phyloP scores from a whole-genome alignment of 345 rosid genomes.

The Pistacia integerrima region DNA sequence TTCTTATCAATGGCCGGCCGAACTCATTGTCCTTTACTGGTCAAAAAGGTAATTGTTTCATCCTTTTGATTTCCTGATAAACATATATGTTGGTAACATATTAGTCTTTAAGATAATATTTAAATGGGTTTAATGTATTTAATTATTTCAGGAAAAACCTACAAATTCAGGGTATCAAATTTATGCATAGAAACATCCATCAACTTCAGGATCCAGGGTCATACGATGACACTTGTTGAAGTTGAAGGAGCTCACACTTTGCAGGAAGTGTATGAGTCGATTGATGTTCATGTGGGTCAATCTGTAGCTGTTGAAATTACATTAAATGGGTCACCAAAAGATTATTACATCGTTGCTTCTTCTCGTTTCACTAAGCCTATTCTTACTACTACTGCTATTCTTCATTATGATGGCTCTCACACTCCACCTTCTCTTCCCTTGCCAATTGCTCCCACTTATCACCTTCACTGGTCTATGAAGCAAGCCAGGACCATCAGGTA shows the following conservation, averaged over 20 bases:
- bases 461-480: constrained; percentile 64
- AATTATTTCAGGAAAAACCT: constrained; percentile 56
- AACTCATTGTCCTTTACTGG: constrained; percentile 46
- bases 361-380: constrained; percentile 64
- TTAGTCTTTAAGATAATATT: no score
- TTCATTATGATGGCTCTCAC: constrained; percentile 67
- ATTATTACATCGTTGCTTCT: constrained; percentile 77
- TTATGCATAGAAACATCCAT: constrained; percentile 71
- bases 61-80: background rate
- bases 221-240: constrained; percentile 67
- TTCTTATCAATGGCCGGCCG: constrained; percentile 71
- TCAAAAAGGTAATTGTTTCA: constrained; percentile 47
- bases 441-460: constrained; percentile 69
- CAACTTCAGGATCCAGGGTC: constrained; percentile 86
- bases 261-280: constrained; percentile 63
- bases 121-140: background rate
- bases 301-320: constrained; percentile 61
- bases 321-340: constrained; percentile 40
- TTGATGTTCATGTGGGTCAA: constrained; percentile 87
- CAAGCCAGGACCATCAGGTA: constrained; percentile 93
- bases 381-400: constrained; percentile 58
- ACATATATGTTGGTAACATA: background rate
- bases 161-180: constrained; percentile 72
- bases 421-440: constrained; percentile 50
- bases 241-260: constrained; percentile 87